Evolutionary conservation across 139 green algal species (phyloP).

Genomic region (Tetradesmus obliquus): DNA sequence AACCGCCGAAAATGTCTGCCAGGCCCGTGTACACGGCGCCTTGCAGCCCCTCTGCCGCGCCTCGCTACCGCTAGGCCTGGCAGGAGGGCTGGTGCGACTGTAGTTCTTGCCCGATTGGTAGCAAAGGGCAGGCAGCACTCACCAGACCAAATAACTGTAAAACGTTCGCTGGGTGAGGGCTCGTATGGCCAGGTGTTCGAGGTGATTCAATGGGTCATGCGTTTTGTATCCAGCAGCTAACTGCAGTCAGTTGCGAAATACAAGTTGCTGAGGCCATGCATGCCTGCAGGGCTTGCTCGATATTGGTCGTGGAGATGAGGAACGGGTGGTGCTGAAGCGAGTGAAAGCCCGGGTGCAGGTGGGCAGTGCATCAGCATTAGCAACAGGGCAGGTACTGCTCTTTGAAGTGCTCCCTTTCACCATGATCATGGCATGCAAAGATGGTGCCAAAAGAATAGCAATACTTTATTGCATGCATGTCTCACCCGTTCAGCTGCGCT

Average conservation of each 20-base stretch:
- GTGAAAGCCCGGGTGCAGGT: conserved; percentile 77
- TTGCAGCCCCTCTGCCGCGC: not conserved
- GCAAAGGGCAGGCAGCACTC: conserved; percentile 4
- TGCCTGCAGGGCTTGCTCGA: conserved; percentile 54
- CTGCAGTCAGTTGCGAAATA: not conserved
- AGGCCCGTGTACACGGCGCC: not conserved
- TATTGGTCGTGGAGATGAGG: not conserved
- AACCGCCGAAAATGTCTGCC: not conserved
- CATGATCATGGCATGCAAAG: too few species aligned
- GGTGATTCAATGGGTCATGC: conserved; percentile 30
- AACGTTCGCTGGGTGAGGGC: conserved; percentile 56
- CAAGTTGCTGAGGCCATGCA: not conserved
- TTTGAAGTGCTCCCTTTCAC: too few species aligned
- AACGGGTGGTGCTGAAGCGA: conserved; percentile 80
- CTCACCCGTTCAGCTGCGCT: too few species aligned
- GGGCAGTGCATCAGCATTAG: conserved; percentile 5
- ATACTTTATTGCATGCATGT: too few species aligned
- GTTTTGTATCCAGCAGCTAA: not conserved
- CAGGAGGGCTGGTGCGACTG: not conserved
- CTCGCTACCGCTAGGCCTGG: not conserved
- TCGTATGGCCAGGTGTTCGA: conserved; percentile 65
- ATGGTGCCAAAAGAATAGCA: too few species aligned
- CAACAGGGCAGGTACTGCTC: not conserved
- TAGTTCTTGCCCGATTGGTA: not conserved
- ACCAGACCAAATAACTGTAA: conserved; percentile 22